Percentiles rank a stretch among this genome's conserved stretches.
Conservation (phyloP, 2,329 filamentous ascomycete genomes). For the Xylaria sp. region DNA sequence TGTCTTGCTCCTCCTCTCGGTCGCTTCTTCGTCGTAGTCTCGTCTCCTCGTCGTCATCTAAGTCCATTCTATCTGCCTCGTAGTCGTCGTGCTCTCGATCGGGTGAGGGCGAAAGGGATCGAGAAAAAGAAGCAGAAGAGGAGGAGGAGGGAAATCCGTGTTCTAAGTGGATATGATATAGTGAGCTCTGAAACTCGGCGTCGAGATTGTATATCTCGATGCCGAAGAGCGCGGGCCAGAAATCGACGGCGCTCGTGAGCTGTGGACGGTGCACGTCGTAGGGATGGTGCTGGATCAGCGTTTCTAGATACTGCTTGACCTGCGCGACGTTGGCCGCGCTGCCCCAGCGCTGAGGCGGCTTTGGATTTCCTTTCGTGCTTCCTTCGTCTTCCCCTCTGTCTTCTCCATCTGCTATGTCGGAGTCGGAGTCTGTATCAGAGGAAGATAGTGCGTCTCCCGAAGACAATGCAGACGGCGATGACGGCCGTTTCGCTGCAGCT, state of each 20-base stretch:
- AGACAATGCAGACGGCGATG: conserved; percentile 5
- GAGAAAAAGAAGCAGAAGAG: background rate
- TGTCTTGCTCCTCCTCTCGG: conserved; percentile 26
- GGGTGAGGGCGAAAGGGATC: conserved; percentile 1
- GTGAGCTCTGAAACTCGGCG: conserved; percentile 63
- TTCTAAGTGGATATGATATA: conserved; percentile 50
- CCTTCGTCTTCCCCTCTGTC: conserved; percentile 20
- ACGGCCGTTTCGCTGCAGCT: background rate
- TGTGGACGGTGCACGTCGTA: conserved; percentile 70
- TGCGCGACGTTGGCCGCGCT: conserved; percentile 57
- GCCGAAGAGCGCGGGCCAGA: conserved; percentile 83
- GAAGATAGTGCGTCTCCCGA: background rate
- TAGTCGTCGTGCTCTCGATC: conserved; percentile 37
- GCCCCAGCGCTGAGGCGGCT: conserved; percentile 53
- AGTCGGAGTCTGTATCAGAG: conserved; percentile 1
- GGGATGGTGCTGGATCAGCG: conserved; percentile 79
- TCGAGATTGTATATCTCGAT: conserved; percentile 83
- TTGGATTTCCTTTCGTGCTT: background rate
- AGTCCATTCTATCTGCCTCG: conserved; percentile 15
- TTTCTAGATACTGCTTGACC: conserved; percentile 75
- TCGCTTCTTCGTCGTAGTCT: conserved; percentile 37
- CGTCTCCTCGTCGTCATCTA: conserved; percentile 26
- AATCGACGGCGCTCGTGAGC: conserved; percentile 73
- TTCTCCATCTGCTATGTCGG: background rate
- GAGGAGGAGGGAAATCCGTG: conserved; percentile 8